Evolutionary conservation across 2,329 filamentous ascomycete genomes (phyloP).

Genomic region (Neophaeococcomyces mojaviensis): DNA sequence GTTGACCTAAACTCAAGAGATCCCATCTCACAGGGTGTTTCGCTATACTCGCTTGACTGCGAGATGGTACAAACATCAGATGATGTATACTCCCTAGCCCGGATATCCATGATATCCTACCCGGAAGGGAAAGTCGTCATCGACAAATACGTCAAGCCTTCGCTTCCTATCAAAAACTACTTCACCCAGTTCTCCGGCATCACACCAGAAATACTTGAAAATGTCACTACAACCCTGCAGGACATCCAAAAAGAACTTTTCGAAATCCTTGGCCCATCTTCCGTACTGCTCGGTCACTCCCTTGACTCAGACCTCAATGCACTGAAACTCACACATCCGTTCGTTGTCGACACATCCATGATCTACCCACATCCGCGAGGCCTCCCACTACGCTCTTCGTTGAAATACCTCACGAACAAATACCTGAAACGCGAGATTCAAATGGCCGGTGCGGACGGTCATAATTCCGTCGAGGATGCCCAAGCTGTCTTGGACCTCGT

Average conservation of each 20-base stretch:
- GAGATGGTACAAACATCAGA: conserved; percentile 93
- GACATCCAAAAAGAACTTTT: conserved; percentile 78
- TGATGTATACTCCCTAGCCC: conserved; percentile 72
- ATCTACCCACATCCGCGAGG: conserved; percentile 87
- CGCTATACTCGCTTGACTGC: conserved; percentile 78
- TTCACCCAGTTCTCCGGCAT: conserved; percentile 89
- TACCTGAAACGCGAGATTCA: conserved; percentile 85
- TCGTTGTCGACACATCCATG: conserved; percentile 84
- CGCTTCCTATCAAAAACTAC: conserved; percentile 83
- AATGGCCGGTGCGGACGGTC: conserved; percentile 65
- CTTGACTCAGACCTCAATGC: conserved; percentile 59
- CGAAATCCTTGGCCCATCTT: conserved; percentile 50
- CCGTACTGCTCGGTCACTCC: conserved; percentile 42
- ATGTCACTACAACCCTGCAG: conserved; percentile 71
- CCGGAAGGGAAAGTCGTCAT: conserved; percentile 65
- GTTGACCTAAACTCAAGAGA: conserved; percentile 4
- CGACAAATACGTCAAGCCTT: conserved; percentile 87
- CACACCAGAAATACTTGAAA: conserved; percentile 72
- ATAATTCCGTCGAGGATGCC: conserved; percentile 90
- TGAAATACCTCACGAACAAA: conserved; percentile 83
- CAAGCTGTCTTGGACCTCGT: conserved; percentile 85
- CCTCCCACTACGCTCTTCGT: conserved; percentile 77
- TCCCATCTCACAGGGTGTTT: conserved; percentile 65
- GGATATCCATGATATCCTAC: conserved; percentile 83
- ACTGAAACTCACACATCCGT: conserved; percentile 79